These are phyloP conservation scores for Scutellaria baicalensis DNA, from an alignment of 257 asterid genomes.

Conservation along the genomic window DNA sequence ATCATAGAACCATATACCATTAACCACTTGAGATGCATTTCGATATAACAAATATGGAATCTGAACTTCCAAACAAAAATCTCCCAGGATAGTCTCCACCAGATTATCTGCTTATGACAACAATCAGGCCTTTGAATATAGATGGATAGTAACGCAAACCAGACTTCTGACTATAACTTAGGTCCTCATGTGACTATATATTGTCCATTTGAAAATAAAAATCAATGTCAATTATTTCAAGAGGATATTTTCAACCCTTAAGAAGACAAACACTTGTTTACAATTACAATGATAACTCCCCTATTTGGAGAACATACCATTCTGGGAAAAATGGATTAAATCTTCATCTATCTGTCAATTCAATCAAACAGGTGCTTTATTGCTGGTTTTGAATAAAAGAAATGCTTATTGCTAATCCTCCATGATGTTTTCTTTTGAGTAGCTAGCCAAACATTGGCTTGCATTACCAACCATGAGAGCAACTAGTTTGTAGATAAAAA, in stretches of 20 bases:
- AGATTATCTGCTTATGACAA: conserved; percentile 72
- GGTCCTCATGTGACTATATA: neutral
- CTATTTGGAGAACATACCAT: neutral
- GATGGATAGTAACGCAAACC: neutral
- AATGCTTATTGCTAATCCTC: neutral
- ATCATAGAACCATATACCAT: conserved; percentile 94
- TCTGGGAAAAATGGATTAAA: neutral
- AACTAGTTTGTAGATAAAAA: neutral
- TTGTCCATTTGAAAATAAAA: neutral
- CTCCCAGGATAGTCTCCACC: conserved; percentile 84
- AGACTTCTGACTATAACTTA: neutral
- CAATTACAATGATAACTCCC: neutral
- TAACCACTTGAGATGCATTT: conserved; percentile 79
- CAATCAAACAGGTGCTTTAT: neutral
- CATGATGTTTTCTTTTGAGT: neutral
- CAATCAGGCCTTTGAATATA: conserved; percentile 8
- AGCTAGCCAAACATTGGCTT: neutral
- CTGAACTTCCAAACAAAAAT: conserved; percentile 83
- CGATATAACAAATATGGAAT: conserved; percentile 76
- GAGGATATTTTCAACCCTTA: neutral
- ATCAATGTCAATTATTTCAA: neutral
- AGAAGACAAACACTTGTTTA: neutral
- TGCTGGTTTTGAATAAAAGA: neutral
- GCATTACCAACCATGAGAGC: conserved; percentile 7
- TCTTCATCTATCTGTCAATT: neutral